Evolutionary conservation across 495 filamentous ascomycete genomes (phyloP).

Genomic region (Penicillium manginii): DNA sequence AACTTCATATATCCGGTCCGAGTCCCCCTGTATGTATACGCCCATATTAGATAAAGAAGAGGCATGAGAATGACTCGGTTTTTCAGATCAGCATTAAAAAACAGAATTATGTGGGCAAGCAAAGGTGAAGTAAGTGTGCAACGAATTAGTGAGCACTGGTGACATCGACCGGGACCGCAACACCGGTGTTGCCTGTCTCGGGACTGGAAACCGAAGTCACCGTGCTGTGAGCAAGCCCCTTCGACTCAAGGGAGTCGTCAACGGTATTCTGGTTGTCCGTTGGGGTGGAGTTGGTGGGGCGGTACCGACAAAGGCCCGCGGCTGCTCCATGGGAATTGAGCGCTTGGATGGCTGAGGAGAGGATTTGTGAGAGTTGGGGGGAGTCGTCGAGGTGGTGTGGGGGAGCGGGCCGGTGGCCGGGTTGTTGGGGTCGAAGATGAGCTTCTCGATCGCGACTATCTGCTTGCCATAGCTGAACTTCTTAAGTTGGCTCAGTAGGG

Average conservation of each 20-base stretch:
- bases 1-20: conserved; percentile 37
- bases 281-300: conserved; percentile 51
- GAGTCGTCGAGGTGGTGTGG: conserved; percentile 42
- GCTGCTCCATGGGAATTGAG: conserved; percentile 36
- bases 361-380: conserved; percentile 52
- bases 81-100: conserved; percentile 32
- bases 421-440: conserved; percentile 52
- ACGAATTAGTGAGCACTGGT: conserved; percentile 33
- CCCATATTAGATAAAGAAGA: conserved; percentile 43
- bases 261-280: conserved; percentile 42
- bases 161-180: conserved; percentile 37
- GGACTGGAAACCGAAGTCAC: conserved; percentile 40
- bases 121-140: conserved; percentile 31
- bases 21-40: conserved; percentile 49
- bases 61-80: conserved; percentile 21
- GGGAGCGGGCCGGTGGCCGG: conserved; percentile 26
- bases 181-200: conserved; percentile 36
- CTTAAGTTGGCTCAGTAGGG: conserved; percentile 72
- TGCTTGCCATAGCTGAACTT: conserved; percentile 79
- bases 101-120: conserved; percentile 42
- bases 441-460: conserved; percentile 69
- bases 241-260: conserved; percentile 36
- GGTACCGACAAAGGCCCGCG: conserved; percentile 38
- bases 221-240: conserved; percentile 39
- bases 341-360: conserved; percentile 48